Evolutionary conservation across 2,329 filamentous ascomycete genomes (phyloP).

Genomic region (Neopestalotiopsis rosae): DNA sequence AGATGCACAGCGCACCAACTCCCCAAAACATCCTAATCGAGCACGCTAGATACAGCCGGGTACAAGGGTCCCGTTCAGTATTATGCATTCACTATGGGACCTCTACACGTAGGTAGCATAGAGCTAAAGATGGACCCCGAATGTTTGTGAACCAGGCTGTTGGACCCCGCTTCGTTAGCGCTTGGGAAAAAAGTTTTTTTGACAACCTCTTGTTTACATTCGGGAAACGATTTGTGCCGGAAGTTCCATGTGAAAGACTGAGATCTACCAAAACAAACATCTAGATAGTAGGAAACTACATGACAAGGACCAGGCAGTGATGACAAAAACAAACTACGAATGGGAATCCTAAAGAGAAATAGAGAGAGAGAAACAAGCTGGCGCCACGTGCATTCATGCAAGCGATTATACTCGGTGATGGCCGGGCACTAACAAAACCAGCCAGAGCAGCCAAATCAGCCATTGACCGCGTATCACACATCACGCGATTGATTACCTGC

Average conservation of each 20-base stretch:
- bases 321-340: background rate
- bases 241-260: background rate
- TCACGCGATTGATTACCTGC: constrained; percentile 10
- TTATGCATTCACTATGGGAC: background rate
- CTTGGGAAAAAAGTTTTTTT: background rate
- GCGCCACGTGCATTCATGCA: constrained; percentile 11
- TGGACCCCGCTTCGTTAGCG: background rate
- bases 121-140: background rate
- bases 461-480: background rate
- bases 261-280: constrained; percentile 1
- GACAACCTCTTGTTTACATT: background rate
- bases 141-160: background rate
- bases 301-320: background rate
- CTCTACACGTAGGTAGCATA: background rate
- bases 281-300: background rate
- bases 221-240: background rate
- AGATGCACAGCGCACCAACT: background rate
- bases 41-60: background rate
- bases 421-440: background rate
- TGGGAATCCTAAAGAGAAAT: background rate
- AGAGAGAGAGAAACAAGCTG: background rate
- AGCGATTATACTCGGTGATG: constrained; percentile 3
- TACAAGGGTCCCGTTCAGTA: background rate
- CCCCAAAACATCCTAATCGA: background rate
- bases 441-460: background rate